Conservation (phyloP, 2,329 filamentous ascomycete genomes). For the Aureobasidium melanogenum region DNA sequence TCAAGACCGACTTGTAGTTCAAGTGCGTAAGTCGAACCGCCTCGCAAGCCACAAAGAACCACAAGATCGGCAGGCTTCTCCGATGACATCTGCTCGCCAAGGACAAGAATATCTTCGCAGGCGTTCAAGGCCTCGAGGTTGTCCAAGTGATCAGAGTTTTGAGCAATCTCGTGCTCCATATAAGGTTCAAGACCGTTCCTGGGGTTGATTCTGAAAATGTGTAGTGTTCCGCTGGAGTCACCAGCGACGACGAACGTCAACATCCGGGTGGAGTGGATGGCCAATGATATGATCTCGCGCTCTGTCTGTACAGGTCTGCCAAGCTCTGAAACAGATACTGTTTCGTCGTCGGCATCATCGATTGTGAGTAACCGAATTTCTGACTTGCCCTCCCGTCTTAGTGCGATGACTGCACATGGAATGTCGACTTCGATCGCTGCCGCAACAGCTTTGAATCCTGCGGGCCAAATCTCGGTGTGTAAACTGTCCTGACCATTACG, state of each 20-base stretch:
- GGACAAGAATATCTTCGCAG: conserved; percentile 25
- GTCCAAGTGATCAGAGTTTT: background rate
- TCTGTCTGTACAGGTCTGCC: conserved; percentile 16
- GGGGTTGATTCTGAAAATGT: conserved; percentile 19
- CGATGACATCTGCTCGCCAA: conserved; percentile 2
- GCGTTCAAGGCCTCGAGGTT: conserved; percentile 13
- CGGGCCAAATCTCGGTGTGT: conserved; percentile 1
- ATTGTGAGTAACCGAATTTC: background rate
- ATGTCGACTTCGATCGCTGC: conserved; percentile 17
- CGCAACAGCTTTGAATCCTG: conserved; percentile 16
- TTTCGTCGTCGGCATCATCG: background rate
- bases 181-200: conserved; percentile 11
- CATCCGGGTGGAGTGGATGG: conserved; percentile 21
- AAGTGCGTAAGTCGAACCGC: conserved; percentile 21
- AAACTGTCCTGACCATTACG: conserved; percentile 15
- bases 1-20: conserved; percentile 8
- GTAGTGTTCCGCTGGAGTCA: conserved; percentile 21
- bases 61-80: conserved; percentile 12
- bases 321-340: background rate
- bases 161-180: conserved; percentile 15
- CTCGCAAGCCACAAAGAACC: conserved; percentile 29
- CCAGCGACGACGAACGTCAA: conserved; percentile 22
- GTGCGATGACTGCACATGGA: conserved; percentile 16
- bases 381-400: conserved; percentile 9
- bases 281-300: conserved; percentile 26